Percentiles rank a stretch among this genome's conserved stretches.
phyloP scores from a whole-genome alignment of 345 rosid genomes.

The Gossypium raimondii region DNA sequence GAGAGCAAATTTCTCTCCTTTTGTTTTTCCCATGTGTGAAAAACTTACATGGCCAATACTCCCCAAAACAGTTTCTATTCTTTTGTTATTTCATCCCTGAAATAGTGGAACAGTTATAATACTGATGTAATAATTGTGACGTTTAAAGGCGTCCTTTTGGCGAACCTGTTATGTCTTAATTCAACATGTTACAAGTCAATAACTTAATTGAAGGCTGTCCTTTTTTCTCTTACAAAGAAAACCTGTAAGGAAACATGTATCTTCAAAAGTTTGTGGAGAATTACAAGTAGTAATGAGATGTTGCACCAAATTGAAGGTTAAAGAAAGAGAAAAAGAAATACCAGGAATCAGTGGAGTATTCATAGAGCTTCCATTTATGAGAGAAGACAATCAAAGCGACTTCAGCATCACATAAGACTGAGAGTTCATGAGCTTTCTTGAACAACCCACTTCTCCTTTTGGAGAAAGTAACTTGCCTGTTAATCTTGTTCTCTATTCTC shows the following conservation, averaged over 20 bases:
- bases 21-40: neutral
- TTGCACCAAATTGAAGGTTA: neutral
- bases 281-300: neutral
- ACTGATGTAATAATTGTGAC: neutral
- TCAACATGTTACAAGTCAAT: neutral
- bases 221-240: neutral
- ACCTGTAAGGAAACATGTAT: neutral
- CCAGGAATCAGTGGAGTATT: constrained; percentile 66
- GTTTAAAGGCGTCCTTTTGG: neutral
- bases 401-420: constrained; percentile 71
- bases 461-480: constrained; percentile 70
- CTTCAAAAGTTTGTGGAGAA: neutral
- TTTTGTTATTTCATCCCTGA: neutral
- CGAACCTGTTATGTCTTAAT: neutral
- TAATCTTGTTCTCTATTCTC: constrained; percentile 81
- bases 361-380: constrained; percentile 70
- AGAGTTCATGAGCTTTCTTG: constrained; percentile 86
- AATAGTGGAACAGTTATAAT: neutral
- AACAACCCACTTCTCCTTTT: constrained; percentile 66
- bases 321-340: constrained; percentile 11
- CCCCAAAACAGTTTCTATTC: neutral
- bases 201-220: too few relatives aligned
- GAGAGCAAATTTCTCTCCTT: neutral
- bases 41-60: neutral
- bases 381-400: constrained; percentile 76